A percentile compares a stretch with the other conserved stretches of the same genome.
Evolutionary conservation across 2,329 filamentous ascomycete genomes (phyloP).

Genomic region (Cladobotryum protrusum): DNA sequence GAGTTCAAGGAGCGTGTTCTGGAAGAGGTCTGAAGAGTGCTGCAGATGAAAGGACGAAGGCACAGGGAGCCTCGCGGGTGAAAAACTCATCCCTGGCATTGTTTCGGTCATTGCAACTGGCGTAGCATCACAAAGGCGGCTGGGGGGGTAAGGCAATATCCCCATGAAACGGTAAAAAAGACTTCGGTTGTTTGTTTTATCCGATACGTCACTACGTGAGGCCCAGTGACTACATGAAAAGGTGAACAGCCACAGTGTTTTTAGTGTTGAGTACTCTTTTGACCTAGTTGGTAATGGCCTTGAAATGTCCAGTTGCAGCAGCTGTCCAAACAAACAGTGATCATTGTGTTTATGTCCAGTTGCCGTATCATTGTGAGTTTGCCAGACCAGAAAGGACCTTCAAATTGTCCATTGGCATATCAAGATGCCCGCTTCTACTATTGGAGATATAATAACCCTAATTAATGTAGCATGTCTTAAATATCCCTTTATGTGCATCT

Average conservation of each 20-base stretch:
- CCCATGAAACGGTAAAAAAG: constrained; percentile 31
- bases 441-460: too few relatives aligned
- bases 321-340: too few relatives aligned
- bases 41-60: constrained; percentile 24
- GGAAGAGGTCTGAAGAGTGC: constrained; percentile 73
- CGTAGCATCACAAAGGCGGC: constrained; percentile 37
- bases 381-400: too few relatives aligned
- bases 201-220: not conserved
- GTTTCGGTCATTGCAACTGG: constrained; percentile 39
- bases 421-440: too few relatives aligned
- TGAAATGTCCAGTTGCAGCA: not conserved
- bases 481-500: too few relatives aligned
- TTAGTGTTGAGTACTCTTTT: not conserved
- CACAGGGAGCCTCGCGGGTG: constrained; percentile 26
- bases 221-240: not conserved
- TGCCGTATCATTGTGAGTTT: too few relatives aligned
- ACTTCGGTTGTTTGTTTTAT: constrained; percentile 21
- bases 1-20: constrained; percentile 99
- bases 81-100: constrained; percentile 33
- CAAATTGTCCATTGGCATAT: too few relatives aligned
- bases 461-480: too few relatives aligned
- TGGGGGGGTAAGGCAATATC: constrained; percentile 35
- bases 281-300: not conserved
- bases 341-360: too few relatives aligned
- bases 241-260: not conserved